A percentile compares a stretch with the other conserved stretches of the same genome.
These are phyloP conservation scores for Diaporthe humulicola DNA, from an alignment of 2,329 filamentous ascomycete genomes.

Conservation along the genomic window DNA sequence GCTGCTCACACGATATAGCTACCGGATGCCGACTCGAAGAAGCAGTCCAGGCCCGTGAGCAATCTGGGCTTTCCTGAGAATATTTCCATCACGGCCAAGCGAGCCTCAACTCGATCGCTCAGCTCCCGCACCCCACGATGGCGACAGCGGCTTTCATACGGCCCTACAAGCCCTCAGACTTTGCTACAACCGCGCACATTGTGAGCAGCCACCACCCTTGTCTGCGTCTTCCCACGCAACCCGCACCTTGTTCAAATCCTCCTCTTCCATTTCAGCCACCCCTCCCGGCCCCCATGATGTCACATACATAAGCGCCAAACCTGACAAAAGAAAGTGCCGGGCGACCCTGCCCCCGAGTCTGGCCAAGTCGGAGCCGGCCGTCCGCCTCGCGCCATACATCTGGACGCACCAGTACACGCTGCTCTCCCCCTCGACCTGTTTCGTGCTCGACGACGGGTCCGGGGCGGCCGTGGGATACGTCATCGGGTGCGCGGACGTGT, in stretches of 20 bases:
- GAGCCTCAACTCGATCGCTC: background rate
- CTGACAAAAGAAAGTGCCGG: conserved; percentile 56
- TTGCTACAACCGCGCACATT: conserved; percentile 6
- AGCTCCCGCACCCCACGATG: background rate
- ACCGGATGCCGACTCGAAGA: background rate
- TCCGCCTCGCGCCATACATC: conserved; percentile 60
- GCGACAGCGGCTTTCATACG: conserved; percentile 9
- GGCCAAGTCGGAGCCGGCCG: conserved; percentile 49
- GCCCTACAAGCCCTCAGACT: conserved; percentile 12
- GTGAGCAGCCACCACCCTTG: background rate
- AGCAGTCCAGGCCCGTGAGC: background rate
- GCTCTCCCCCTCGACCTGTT: conserved; percentile 59
- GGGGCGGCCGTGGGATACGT: conserved; percentile 63
- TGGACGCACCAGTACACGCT: conserved; percentile 66
- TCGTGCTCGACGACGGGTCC: conserved; percentile 62
- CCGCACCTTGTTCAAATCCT: background rate
- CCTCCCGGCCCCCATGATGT: background rate
- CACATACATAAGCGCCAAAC: background rate
- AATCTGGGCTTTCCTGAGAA: background rate
- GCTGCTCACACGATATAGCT: background rate
- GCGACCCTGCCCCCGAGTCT: conserved; percentile 61
- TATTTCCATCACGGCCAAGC: background rate
- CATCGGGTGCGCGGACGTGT: conserved; percentile 59
- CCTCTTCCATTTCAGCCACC: background rate
- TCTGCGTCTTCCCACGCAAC: background rate